Percentiles rank a stretch among this genome's conserved stretches.
Conservation (phyloP, 129 eudicot species). For the Helianthus annuus region HanXRQr2.0-SUNRISE NC_035440.2:149160595-149161094, state of each 20-base stretch:
- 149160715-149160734: neutral
- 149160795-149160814: conserved; percentile 90
- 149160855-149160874: conserved; percentile 97
- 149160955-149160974: conserved; percentile 89
- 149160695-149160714: neutral
- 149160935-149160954: conserved; percentile 84
- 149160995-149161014: conserved; percentile 68
- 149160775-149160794: conserved; percentile 96
- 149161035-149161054: conserved; percentile 93
- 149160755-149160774: conserved; percentile 64
- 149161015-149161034: conserved; percentile 82
- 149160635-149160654: no score
- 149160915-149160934: conserved; percentile 84
- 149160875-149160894: conserved; percentile 88
- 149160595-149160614: conserved; percentile 2
- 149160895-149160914: conserved; percentile 92
- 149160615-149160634: neutral
- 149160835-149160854: conserved; percentile 96
- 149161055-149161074: conserved; percentile 88
- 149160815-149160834: conserved; percentile 94
- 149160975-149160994: conserved; percentile 84
- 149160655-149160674: neutral
- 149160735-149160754: neutral
- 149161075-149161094: conserved; percentile 1
- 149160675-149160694: neutral